Evolutionary conservation across 495 filamentous ascomycete genomes (phyloP), one percentile per base, ranked within the genome.

Genomic region (Immersiella caudata): DNA sequence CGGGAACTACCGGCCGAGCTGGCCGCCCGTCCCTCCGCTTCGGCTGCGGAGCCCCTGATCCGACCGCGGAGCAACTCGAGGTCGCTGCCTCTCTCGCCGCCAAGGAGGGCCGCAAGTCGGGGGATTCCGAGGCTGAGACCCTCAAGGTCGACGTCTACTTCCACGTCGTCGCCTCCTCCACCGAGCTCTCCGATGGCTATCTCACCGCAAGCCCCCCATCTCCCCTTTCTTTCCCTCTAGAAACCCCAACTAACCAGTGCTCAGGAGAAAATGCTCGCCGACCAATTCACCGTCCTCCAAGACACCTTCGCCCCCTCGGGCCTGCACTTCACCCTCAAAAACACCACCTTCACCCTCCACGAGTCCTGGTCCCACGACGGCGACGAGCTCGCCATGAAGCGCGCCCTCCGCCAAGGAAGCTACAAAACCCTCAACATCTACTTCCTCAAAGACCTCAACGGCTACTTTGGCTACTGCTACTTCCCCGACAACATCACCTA

Each of bases 391-490:
- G 79, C 74, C 24, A 88, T 89, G 86, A 89, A 90, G 82, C 58
- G 61, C 22, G 75, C 84, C 8, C 82, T 91, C 9, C 85, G 86
- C 57, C 79, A 85, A 71, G 89, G 88, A 56, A 79, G 75, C 66
- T 91, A 90, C 79, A 68, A 74, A 36, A 78, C 82, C 26, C 84
- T 90, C 66, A 90, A 90, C 76, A 66, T 90, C 59, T 90, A 89
- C 80, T 88, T 89, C 81, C 81, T 87, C 64, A 82, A 80, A 54
- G 76, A 84, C 60, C 73, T 85, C 12, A 78, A 75, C 57, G 80
- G 79, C 65, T 74, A 80, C 67, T 80, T 90, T 6, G 87, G 88
- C 0, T 85, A 86, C 70, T 89, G 87, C 80, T 85, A 82, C 71
- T 83, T 80, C 73, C 85, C 73, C 59, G 79, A 62, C 68, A 68